Evolutionary conservation across 371 early-diverging fungal genomes (phyloP).

Genomic region (Parasitella parasitica): DNA sequence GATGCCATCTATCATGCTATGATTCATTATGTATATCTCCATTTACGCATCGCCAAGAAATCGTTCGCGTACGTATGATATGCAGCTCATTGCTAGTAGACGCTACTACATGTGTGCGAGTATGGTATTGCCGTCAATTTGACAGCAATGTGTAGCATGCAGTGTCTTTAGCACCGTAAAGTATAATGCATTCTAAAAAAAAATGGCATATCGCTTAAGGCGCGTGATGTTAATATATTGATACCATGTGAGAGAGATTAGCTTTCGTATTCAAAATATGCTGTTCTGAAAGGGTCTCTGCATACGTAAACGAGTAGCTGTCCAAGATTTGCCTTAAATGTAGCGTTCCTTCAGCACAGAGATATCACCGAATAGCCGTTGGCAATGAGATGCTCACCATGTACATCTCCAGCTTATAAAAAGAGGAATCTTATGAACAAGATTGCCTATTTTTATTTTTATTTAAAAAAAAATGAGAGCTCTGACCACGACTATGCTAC

Average conservation of each 20-base stretch:
- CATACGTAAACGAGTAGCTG: too few relatives aligned
- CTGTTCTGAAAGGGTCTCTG: too few relatives aligned
- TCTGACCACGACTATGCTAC: not conserved
- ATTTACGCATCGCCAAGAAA: too few relatives aligned
- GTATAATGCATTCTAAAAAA: not conserved
- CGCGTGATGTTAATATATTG: too few relatives aligned
- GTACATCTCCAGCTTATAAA: not conserved
- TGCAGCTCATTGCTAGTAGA: not conserved
- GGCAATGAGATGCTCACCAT: not conserved
- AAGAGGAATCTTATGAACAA: not conserved
- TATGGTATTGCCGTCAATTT: not conserved
- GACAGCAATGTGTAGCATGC: not conserved
- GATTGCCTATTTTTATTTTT: too few relatives aligned
- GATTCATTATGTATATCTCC: too few relatives aligned
- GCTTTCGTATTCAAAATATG: too few relatives aligned
- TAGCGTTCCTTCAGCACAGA: not conserved
- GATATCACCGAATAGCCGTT: not conserved
- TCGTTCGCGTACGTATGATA: too few relatives aligned
- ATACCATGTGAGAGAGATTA: too few relatives aligned
- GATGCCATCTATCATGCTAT: too few relatives aligned
- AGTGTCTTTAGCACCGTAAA: not conserved
- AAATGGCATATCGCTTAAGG: too few relatives aligned
- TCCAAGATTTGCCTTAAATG: not conserved
- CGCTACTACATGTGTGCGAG: not conserved
- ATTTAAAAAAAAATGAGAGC: too few relatives aligned